These are phyloP conservation scores for Rachicladosporium sp. DNA, from an alignment of 2,329 filamentous ascomycete genomes.

Conservation along the genomic window DNA sequence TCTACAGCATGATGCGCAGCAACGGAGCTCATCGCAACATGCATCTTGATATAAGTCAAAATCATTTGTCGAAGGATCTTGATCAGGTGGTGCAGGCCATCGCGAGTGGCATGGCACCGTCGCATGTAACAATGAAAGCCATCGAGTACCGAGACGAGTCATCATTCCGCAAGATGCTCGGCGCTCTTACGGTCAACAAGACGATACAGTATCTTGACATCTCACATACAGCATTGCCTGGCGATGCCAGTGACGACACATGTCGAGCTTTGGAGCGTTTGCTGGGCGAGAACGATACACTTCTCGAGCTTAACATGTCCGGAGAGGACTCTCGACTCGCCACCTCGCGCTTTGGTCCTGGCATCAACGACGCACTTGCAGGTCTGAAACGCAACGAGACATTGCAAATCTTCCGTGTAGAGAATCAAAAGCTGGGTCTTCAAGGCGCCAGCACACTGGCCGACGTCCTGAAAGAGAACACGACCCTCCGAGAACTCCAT, in stretches of 20 bases:
- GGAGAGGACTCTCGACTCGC: conserved; percentile 62
- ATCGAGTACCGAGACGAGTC: conserved; percentile 56
- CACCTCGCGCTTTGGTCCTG: conserved; percentile 55
- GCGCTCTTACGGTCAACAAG: conserved; percentile 49
- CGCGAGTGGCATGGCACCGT: conserved; percentile 42
- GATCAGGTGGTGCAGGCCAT: conserved; percentile 42
- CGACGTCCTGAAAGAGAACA: conserved; percentile 54
- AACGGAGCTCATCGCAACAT: conserved; percentile 39
- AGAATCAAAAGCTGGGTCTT: conserved; percentile 55
- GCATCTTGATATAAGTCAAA: conserved; percentile 55
- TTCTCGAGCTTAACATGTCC: conserved; percentile 57
- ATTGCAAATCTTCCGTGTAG: conserved; percentile 50
- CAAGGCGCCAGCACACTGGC: conserved; percentile 58
- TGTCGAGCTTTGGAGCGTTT: conserved; percentile 51
- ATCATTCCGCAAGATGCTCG: conserved; percentile 50
- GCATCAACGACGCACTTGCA: conserved; percentile 52
- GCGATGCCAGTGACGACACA: conserved; percentile 55
- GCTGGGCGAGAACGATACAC: conserved; percentile 54
- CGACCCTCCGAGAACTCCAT: conserved; percentile 50
- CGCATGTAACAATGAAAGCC: conserved; percentile 53
- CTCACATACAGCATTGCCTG: conserved; percentile 56
- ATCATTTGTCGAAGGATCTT: conserved; percentile 42
- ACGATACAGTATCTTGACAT: conserved; percentile 55
- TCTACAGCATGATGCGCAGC: conserved; percentile 46
- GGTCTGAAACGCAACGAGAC: conserved; percentile 53